These are phyloP conservation scores for Otatea glauca DNA, from an alignment of 176 grass and related monocot genomes.

Conservation along the genomic window DNA sequence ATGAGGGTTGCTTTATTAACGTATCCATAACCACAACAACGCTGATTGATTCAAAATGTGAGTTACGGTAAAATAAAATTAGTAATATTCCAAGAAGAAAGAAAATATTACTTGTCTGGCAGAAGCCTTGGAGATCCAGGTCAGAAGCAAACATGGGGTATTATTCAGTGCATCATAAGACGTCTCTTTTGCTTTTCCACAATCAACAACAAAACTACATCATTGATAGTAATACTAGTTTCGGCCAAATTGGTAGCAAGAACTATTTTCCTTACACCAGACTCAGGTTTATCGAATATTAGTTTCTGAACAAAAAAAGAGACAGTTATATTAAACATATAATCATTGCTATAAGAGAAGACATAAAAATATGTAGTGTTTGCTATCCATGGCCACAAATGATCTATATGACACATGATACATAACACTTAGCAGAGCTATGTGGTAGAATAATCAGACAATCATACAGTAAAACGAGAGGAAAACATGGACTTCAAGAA, in stretches of 20 bases:
- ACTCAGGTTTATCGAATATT: slow-evolving; percentile 85
- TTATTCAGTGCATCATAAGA: slow-evolving; percentile 99
- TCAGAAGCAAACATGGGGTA: slow-evolving; percentile 93
- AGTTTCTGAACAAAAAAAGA: slow-evolving; percentile 71
- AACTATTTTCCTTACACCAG: slow-evolving; percentile 97
- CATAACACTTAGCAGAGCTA: slow-evolving; percentile 5
- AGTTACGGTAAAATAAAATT: slow-evolving; percentile 15
- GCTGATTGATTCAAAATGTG: background rate
- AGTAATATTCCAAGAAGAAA: slow-evolving; percentile 22
- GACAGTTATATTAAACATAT: slow-evolving; percentile 15
- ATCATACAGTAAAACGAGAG: too few relatives aligned
- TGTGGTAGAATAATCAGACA: background rate
- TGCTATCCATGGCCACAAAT: background rate
- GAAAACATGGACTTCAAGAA: too few relatives aligned
- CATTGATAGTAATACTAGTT: slow-evolving; percentile 99
- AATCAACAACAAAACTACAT: slow-evolving; percentile 98
- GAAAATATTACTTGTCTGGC: slow-evolving; percentile 76
- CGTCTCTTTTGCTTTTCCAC: slow-evolving; percentile 98
- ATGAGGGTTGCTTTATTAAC: background rate
- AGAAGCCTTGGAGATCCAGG: slow-evolving; percentile 99
- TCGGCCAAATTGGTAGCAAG: slow-evolving; percentile 98
- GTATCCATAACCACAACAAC: background rate
- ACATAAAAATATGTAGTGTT: background rate
- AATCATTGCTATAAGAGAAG: slow-evolving; percentile 16
- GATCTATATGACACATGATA: background rate